phyloP scores from a whole-genome alignment of 2,329 filamentous ascomycete genomes.

The Dactylellina parvicollis region DNA sequence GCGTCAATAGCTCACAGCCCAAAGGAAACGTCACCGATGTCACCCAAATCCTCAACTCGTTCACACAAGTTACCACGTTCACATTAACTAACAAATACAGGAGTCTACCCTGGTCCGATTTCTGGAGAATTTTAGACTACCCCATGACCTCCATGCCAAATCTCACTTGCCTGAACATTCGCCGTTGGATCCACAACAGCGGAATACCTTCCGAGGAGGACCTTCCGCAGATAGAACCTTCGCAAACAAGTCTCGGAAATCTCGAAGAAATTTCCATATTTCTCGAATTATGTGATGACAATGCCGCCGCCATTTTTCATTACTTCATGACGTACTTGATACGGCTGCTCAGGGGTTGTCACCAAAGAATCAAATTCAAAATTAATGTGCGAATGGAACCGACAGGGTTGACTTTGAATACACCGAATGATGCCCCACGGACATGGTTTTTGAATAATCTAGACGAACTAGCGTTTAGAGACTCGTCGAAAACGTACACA shows the following conservation, averaged over 20 bases:
- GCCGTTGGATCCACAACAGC: background rate
- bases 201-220: background rate
- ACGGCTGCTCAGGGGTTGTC: background rate
- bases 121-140: background rate
- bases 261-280: background rate
- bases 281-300: background rate
- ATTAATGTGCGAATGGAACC: background rate
- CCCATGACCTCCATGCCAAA: constrained; percentile 2
- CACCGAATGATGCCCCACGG: background rate
- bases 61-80: background rate
- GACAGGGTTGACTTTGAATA: background rate
- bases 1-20: background rate
- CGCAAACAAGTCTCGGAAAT: background rate
- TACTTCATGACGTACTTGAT: background rate
- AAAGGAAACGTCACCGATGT: background rate
- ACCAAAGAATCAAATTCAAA: background rate
- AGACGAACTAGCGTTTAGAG: constrained; percentile 1
- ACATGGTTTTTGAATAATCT: constrained; percentile 5
- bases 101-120: background rate
- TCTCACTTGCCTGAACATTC: background rate
- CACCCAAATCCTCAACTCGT: background rate
- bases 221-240: background rate
- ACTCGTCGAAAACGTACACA: background rate
- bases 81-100: background rate
- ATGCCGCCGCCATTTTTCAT: background rate